Base-by-base conservation (phyloP, 2,329 filamentous ascomycete genomes). In the Nemania sp. region DNA sequence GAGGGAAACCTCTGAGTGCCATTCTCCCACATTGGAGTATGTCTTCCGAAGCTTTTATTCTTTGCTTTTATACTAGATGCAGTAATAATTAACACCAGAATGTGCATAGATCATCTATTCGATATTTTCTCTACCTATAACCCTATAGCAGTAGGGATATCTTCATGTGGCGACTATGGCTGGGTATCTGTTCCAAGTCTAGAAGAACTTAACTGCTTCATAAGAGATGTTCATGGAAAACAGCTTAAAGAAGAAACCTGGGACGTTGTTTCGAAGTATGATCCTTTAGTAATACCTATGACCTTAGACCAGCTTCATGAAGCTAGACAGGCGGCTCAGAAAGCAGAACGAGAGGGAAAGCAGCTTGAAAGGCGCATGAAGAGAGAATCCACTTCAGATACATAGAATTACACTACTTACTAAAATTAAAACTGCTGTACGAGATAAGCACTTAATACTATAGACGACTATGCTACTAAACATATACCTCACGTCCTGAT, bases 151-250 rank as follows among this genome's bases (percentile, higher is more conserved):
- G 64, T 70, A 41, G 61, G 65, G n/a, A 47, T 68, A 58, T 15
- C 47, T 15, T 1, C 26, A 49, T 4, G 2, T 26, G 65, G 57
- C n/a, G 41, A 53, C 35, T 70, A 65, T 35, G 65, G 64, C 53
- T 70, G 65, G 68, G 35, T 70, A 8, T 70, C 55, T 32, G 35
- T 68, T 2, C 41, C 61, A 13, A 70, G 52, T 7, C 22, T 62
- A 35, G 61, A 62, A 5, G 47, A 49, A 53, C 60, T 63, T 1
- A 45, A 22, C n/a, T 13, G 24, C 20, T 68, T 70, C 27, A 43
- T 68, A 41, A 6, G 62, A 27, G 49, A 47, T 43, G 29, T 61
- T n/a, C 27, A 55, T 27, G 56, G 56, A 3, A 66, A 61, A 41
- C 60, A 64, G 53, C 35, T 67, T 0, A 52, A 24, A 35, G 60